Evolutionary conservation across 108 stramenopile species (phyloP), one percentile per base, ranked within the genome.

Genomic region (Cyclotella choctawhatcheeana): DNA sequence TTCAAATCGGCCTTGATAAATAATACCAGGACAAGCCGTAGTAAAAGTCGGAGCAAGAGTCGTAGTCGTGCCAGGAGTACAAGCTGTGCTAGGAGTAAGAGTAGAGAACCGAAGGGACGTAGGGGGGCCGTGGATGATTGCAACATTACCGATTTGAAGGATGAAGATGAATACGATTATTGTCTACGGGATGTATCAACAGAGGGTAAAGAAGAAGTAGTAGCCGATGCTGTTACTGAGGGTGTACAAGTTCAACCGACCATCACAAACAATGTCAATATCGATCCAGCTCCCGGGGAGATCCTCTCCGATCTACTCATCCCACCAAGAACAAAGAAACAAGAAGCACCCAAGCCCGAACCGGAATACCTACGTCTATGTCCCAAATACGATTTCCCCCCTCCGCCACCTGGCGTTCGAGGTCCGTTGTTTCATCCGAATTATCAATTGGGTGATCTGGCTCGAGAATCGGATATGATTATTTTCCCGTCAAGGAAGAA

Each of bases 391-490:
- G 13, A 48, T 20, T 31, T 47, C 24, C 60, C 31, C 12, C 45
- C 56, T 33, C 47, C 53, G n/a, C 61, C 58, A 22, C 0, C 62
- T 58, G 52, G 29, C 12, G 22, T 56, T 17, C 67, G 77, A 32
- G 77, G 50, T 48, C 76, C 74, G 0, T 67, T 75, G 29, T 35
- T 64, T 18, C 74, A 75, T 44, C 74, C 74, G 6, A 43, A 66
- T 5, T 75, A 75, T 56, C 43, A 67, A 44, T 25, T 75, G 14
- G 74, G 74, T 12, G 74, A 75, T 61, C 1, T 31, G 4, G 74
- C 74, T 26, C 55, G 74, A 7, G 66, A 69, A 20, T 51, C 74
- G 44, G 82, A 74, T 14, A 78, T 58, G 73, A 83, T 73, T 1
- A 25, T 74, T 20, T 52, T 74, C 10, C 31, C 79, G 25, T 50